These are phyloP conservation scores for Podospora comata DNA, from an alignment of 495 filamentous ascomycete species.

Conservation along the genomic window DNA sequence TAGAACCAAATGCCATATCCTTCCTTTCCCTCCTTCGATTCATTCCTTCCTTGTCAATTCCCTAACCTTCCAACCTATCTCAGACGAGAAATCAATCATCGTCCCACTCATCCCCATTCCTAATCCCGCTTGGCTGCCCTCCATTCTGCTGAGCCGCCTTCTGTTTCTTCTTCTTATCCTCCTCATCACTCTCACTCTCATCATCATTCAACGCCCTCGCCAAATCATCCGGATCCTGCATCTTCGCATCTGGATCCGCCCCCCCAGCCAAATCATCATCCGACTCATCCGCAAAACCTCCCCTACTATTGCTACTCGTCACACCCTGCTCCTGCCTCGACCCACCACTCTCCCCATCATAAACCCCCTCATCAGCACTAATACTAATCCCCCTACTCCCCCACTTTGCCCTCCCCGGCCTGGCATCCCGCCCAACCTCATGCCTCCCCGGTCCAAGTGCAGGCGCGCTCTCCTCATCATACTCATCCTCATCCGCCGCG, in stretches of 20 bases:
- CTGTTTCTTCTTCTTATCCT: slow-evolving; percentile 10
- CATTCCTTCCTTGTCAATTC: neutral
- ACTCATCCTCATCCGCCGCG: slow-evolving; percentile 24
- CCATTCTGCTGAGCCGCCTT: neutral
- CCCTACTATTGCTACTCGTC: neutral
- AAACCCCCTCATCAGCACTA: slow-evolving; percentile 71
- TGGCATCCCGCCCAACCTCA: slow-evolving; percentile 24
- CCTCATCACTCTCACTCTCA: slow-evolving; percentile 32
- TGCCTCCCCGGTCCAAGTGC: slow-evolving; percentile 35
- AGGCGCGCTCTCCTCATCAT: slow-evolving; percentile 51
- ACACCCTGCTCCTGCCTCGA: slow-evolving; percentile 36
- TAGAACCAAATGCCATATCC: neutral
- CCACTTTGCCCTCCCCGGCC: slow-evolving; percentile 55
- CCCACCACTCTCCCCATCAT: slow-evolving; percentile 33
- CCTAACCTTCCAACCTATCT: neutral
- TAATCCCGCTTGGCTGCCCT: slow-evolving; percentile 31
- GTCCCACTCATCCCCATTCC: slow-evolving; percentile 43
- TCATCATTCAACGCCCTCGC: slow-evolving; percentile 51
- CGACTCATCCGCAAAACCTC: slow-evolving; percentile 8
- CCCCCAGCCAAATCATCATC: slow-evolving; percentile 28
- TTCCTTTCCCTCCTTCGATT: neutral
- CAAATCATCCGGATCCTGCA: slow-evolving; percentile 57
- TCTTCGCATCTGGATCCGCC: slow-evolving; percentile 53
- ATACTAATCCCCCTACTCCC: slow-evolving; percentile 75
- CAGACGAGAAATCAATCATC: slow-evolving; percentile 27